phyloP scores from a whole-genome alignment of 2,329 filamentous ascomycete genomes.

The Elsinoe necatrix region DNA sequence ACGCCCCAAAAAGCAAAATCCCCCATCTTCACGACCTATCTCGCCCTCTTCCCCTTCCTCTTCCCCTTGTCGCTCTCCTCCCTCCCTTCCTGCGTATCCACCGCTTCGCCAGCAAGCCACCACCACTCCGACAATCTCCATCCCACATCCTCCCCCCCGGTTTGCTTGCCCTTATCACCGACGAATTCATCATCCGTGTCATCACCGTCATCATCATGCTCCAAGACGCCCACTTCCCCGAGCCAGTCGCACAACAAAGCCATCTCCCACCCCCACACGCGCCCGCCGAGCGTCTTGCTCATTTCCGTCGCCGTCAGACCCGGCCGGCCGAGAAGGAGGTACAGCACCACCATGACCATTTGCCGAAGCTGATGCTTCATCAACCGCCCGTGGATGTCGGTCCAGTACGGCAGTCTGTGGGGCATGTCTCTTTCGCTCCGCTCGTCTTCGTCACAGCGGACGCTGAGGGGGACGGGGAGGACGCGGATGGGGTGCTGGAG shows the following conservation, averaged over 20 bases:
- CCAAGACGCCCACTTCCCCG: slow-evolving; percentile 44
- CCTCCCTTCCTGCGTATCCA: slow-evolving; percentile 4
- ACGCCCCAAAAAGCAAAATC: slow-evolving; percentile 2
- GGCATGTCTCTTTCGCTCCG: not conserved
- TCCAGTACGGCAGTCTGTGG: slow-evolving; percentile 57
- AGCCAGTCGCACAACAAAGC: slow-evolving; percentile 53
- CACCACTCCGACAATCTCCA: slow-evolving; percentile 16
- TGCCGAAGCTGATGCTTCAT: slow-evolving; percentile 56
- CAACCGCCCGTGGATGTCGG: slow-evolving; percentile 55
- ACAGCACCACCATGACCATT: slow-evolving; percentile 53
- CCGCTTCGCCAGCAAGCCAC: slow-evolving; percentile 14
- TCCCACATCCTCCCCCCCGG: not conserved
- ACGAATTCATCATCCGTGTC: not conserved
- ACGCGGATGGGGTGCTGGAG: not conserved
- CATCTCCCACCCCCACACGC: slow-evolving; percentile 56
- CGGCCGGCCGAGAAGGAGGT: slow-evolving; percentile 55
- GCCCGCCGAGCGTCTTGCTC: slow-evolving; percentile 47
- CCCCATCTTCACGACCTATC: not conserved
- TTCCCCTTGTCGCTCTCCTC: not conserved
- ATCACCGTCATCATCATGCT: slow-evolving; percentile 25
- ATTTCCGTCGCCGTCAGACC: slow-evolving; percentile 48
- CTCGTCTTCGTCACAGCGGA: not conserved
- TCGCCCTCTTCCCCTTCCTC: not conserved
- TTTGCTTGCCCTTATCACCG: too few species aligned
- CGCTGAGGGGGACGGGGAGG: not conserved